These are phyloP conservation scores for Globisporangium perplexum DNA, from an alignment of 352 stramenopile genomes.

Conservation along the genomic window DNA sequence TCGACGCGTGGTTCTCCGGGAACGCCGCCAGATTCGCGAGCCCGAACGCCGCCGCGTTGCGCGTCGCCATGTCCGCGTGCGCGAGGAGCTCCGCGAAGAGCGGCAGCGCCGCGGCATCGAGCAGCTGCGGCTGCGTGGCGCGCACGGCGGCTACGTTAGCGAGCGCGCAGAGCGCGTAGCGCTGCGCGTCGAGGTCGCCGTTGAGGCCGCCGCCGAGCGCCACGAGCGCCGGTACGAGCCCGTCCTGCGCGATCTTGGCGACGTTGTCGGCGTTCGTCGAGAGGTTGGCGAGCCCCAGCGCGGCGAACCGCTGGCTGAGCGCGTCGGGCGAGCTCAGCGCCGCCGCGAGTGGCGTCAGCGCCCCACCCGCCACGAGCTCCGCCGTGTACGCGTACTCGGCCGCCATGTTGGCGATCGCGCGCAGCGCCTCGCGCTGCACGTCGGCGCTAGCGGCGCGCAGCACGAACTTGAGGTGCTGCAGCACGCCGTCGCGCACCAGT, in stretches of 20 bases:
- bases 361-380: slow-evolving; percentile 89
- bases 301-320: slow-evolving; percentile 91
- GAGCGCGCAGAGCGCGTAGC: slow-evolving; percentile 91
- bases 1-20: slow-evolving; percentile 82
- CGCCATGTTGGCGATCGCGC: slow-evolving; percentile 94
- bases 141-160: slow-evolving; percentile 90
- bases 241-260: slow-evolving; percentile 89
- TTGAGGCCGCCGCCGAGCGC: slow-evolving; percentile 81
- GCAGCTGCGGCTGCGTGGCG: slow-evolving; percentile 78
- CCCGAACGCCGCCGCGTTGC: slow-evolving; percentile 88
- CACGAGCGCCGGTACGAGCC: slow-evolving; percentile 84
- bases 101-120: slow-evolving; percentile 66
- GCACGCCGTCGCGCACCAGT: slow-evolving; percentile 93
- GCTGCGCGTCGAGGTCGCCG: slow-evolving; percentile 88
- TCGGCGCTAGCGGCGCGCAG: slow-evolving; percentile 89
- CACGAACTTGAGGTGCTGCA: slow-evolving; percentile 96
- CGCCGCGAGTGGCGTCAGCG: slow-evolving; percentile 83
- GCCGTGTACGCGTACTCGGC: slow-evolving; percentile 92
- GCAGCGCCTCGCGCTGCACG: slow-evolving; percentile 92
- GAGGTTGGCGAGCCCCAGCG: slow-evolving; percentile 95
- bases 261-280: slow-evolving; percentile 90
- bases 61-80: slow-evolving; percentile 76
- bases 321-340: slow-evolving; percentile 90
- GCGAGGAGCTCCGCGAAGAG: slow-evolving; percentile 70
- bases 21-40: slow-evolving; percentile 94